Percentiles rank a stretch among this genome's conserved stretches.
Evolutionary conservation across 2,329 filamentous ascomycete genomes (phyloP).

Genomic region (Cercospora sp.): DNA sequence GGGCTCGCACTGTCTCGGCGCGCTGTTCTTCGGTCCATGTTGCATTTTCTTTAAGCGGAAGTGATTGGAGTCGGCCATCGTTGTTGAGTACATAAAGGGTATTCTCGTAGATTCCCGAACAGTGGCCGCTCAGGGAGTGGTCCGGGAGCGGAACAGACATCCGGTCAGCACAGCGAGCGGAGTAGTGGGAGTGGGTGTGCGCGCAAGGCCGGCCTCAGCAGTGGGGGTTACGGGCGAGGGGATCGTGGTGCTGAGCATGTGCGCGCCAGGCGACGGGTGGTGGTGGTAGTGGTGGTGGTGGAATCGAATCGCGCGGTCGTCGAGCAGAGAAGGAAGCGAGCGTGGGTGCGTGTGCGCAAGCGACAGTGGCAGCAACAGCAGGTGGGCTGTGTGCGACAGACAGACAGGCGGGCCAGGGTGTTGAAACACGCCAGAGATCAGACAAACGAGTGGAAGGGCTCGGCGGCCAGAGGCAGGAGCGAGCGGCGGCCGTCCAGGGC

Average conservation of each 20-base stretch:
- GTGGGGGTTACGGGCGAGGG: not conserved
- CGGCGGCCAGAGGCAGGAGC: not conserved
- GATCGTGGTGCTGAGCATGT: constrained; percentile 21
- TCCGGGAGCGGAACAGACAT: constrained; percentile 75
- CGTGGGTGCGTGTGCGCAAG: constrained; percentile 10
- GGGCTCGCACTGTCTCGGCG: constrained; percentile 71
- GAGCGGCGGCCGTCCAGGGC: not conserved
- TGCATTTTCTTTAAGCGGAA: constrained; percentile 67
- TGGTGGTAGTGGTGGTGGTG: constrained; percentile 2
- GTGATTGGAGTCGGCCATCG: constrained; percentile 67
- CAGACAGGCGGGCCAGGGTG: constrained; percentile 1
- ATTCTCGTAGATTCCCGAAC: constrained; percentile 76
- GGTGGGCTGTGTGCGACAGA: not conserved
- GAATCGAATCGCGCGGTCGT: constrained; percentile 7
- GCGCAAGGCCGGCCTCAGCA: constrained; percentile 3
- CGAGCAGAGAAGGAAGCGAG: constrained; percentile 11
- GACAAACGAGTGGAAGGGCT: constrained; percentile 1
- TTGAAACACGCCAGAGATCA: constrained; percentile 11
- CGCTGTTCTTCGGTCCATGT: constrained; percentile 67
- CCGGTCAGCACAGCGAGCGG: constrained; percentile 22
- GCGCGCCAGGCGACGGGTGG: constrained; percentile 14
- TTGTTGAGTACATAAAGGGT: constrained; percentile 82
- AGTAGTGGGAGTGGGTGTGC: not conserved
- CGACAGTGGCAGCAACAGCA: not conserved
- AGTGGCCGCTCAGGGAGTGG: constrained; percentile 71